Base-by-base conservation (phyloP, 306 rosid genomes). In the Prunus campanulata region DNA sequence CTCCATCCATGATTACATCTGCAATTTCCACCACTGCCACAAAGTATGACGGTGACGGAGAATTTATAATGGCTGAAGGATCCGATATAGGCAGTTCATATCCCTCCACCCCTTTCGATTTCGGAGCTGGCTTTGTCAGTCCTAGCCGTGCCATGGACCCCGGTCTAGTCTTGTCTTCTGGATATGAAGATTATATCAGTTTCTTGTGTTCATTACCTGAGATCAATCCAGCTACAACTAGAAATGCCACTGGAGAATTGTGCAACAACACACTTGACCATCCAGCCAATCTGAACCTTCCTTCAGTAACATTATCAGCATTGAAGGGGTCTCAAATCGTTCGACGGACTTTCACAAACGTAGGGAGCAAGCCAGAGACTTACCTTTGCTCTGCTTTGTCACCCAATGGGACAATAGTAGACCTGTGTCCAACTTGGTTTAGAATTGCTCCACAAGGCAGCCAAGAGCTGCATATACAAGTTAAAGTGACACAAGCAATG, bases 121-220 rank as follows among this genome's bases (percentile, higher is more conserved):
- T 78, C 6, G 97, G 98, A 2, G 89, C 93, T 29, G 98, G 98
- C 68, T 78, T 88, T n/a, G 82, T 95, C 55, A 80, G 71, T 42
- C 92, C 98, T 8, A 77, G 68, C 44, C 60, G 71, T 65, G 97
- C 96, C 68, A 57, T 70, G 52, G 87, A 92, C 84, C 97, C 97
- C 0, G 97, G 98, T 62, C 85, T 92, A 65, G 93, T 92, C 50
- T 84, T 95, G 19, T 39, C 89, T 48, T 52, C 93, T 80, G 97
- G 78, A 39, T 68, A 79, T 76, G 85, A 79, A 78, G 97, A 95
- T 71, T 92, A 81, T 66, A 84, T 92, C 72, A 80, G 83, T 74
- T 95, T 95, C 88, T 77, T 90, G 80, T 92, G 97, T 86, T 90
- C 97, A 62, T 81, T 90, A 82, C 92, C 95, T n/a, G 83, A 81